Conservation (phyloP, 805 yeast genomes). For the Teunomyces aglyptinius region DNA sequence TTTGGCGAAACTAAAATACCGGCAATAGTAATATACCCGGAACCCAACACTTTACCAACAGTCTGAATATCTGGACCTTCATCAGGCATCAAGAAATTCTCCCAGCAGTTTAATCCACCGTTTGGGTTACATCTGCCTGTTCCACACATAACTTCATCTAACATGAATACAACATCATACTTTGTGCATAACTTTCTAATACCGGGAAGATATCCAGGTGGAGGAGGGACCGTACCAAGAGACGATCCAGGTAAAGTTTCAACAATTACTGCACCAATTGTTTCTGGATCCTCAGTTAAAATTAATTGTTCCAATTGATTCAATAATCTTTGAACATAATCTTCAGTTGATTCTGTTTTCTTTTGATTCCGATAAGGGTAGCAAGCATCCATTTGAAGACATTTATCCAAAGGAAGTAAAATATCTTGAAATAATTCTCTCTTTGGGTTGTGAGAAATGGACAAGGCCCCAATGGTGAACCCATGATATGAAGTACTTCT, state of each 20-base stretch:
- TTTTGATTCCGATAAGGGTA: conserved; percentile 29
- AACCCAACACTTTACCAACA: conserved; percentile 32
- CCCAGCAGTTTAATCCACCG: conserved; percentile 31
- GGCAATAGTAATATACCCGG: conserved; percentile 31
- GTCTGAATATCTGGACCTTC: conserved; percentile 32
- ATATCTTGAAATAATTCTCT: conserved; percentile 20
- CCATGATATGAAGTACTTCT: conserved; percentile 31
- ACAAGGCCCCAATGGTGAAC: conserved; percentile 25
- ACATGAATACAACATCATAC: conserved; percentile 48
- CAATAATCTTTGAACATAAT: conserved; percentile 21
- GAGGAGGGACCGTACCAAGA: conserved; percentile 27
- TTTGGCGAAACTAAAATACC: conserved; percentile 30
- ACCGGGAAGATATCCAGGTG: conserved; percentile 26
- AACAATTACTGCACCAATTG: conserved; percentile 24
- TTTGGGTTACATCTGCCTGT: conserved; percentile 43
- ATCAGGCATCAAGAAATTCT: conserved; percentile 21
- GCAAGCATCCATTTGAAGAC: conserved; percentile 21
- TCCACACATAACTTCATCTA: conserved; percentile 61
- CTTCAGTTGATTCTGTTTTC: conserved; percentile 20
- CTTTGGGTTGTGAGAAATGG: conserved; percentile 20
- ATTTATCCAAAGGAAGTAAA: conserved; percentile 15
- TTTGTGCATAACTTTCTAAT: conserved; percentile 47
- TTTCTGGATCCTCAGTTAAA: conserved; percentile 25
- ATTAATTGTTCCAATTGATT: conserved; percentile 22
- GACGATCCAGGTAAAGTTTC: conserved; percentile 31